These are phyloP conservation scores for Tylopilus sp. DNA, from an alignment of 1,284 basidiomycete species.

Conservation along the genomic window DNA sequence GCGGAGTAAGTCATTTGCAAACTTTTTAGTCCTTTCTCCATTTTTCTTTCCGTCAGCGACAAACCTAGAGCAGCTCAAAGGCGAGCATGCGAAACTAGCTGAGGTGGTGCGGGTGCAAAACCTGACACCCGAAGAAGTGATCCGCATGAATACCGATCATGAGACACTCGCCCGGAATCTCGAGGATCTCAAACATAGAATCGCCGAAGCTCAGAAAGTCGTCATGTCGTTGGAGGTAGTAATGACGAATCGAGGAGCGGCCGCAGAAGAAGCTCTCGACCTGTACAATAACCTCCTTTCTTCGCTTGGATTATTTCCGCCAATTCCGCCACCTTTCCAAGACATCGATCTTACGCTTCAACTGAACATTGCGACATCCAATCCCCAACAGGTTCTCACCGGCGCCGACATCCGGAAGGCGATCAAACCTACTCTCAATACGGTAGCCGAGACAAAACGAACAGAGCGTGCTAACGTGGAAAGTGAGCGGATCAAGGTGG, in stretches of 20 bases:
- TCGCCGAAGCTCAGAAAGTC: conserved; percentile 63
- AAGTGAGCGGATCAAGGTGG: conserved; percentile 70
- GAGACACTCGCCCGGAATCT: conserved; percentile 67
- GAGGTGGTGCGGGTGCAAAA: conserved; percentile 78
- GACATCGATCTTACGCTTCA: conserved; percentile 71
- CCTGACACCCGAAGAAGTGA: conserved; percentile 79
- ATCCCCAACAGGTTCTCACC: conserved; percentile 57
- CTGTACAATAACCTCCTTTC: conserved; percentile 69
- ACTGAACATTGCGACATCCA: conserved; percentile 68
- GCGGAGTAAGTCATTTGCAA: conserved; percentile 38
- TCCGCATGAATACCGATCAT: conserved; percentile 82
- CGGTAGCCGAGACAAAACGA: conserved; percentile 65
- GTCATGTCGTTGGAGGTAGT: conserved; percentile 76
- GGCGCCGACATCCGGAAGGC: conserved; percentile 64
- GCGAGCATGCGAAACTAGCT: conserved; percentile 59
- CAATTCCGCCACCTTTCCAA: conserved; percentile 62
- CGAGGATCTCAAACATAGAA: conserved; percentile 72
- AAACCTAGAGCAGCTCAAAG: conserved; percentile 56
- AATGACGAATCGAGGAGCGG: conserved; percentile 70
- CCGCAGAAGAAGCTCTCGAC: conserved; percentile 75
- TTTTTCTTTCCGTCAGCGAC: conserved; percentile 40
- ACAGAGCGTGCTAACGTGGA: conserved; percentile 65
- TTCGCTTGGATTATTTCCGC: conserved; percentile 69
- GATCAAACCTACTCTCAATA: conserved; percentile 69
- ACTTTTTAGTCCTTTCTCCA: conserved; percentile 1